Evolutionary conservation across 2,329 filamentous ascomycete species (phyloP).

Genomic region (Colletotrichum zoysiae): DNA sequence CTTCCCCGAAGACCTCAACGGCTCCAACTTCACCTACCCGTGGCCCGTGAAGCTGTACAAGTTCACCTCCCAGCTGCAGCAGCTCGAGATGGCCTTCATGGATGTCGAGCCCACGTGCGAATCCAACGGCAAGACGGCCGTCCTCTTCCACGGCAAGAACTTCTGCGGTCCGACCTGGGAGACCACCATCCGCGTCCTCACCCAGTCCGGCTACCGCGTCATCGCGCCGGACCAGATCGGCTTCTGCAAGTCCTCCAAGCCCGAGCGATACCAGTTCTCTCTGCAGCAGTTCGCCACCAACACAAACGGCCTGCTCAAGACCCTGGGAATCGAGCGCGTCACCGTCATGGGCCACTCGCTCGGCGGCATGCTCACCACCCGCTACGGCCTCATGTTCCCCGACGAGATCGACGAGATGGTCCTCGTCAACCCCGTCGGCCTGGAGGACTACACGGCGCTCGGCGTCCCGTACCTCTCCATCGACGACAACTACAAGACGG

Average conservation of each 20-base stretch:
- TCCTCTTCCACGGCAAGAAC: constrained; percentile 68
- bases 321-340: constrained; percentile 57
- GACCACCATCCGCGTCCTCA: constrained; percentile 58
- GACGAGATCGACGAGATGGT: constrained; percentile 57
- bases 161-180: constrained; percentile 68
- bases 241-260: constrained; percentile 70
- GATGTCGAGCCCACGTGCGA: constrained; percentile 56
- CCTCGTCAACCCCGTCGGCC: constrained; percentile 64
- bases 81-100: constrained; percentile 69
- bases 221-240: constrained; percentile 67
- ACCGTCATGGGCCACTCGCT: constrained; percentile 67
- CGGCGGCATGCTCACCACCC: constrained; percentile 66
- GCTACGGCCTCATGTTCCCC: constrained; percentile 65
- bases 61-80: constrained; percentile 60
- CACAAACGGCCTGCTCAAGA: constrained; percentile 60
- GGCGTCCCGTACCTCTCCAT: constrained; percentile 62
- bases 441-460: constrained; percentile 66
- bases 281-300: constrained; percentile 65
- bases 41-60: constrained; percentile 62
- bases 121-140: constrained; percentile 56
- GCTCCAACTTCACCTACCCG: constrained; percentile 66
- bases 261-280: constrained; percentile 63
- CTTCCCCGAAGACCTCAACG: constrained; percentile 58
- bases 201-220: constrained; percentile 61
- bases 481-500: constrained; percentile 54